These are phyloP conservation scores for Pholiota microspora DNA, from an alignment of 768 basidiomycete species.

Conservation along the genomic window DNA sequence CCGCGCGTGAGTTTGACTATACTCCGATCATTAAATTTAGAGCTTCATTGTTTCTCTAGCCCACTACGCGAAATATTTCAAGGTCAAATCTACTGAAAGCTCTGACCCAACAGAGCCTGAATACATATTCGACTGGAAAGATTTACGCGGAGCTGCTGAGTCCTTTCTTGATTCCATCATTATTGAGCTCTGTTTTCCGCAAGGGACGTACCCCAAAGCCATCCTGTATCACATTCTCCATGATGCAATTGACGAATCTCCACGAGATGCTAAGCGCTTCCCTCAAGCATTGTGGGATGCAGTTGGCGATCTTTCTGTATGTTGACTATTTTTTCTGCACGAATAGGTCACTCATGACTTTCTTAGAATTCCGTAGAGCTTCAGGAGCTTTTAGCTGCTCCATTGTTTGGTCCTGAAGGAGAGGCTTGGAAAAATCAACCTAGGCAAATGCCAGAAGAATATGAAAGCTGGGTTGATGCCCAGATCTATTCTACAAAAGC, in stretches of 20 bases:
- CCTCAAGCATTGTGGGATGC: constrained; percentile 81
- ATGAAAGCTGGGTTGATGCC: constrained; percentile 68
- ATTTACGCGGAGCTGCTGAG: constrained; percentile 59
- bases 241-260: constrained; percentile 72
- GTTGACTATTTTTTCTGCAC: constrained; percentile 11
- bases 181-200: constrained; percentile 78
- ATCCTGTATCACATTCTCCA: constrained; percentile 66
- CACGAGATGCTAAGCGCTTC: constrained; percentile 71
- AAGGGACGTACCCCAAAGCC: constrained; percentile 61
- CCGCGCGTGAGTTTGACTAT: constrained; percentile 51
- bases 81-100: constrained; percentile 41
- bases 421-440: constrained; percentile 48
- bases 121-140: constrained; percentile 64
- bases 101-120: constrained; percentile 44
- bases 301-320: constrained; percentile 76
- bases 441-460: constrained; percentile 57
- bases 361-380: constrained; percentile 62
- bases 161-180: constrained; percentile 86
- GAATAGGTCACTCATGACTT: background rate
- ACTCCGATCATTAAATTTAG: background rate
- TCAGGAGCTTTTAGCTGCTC: constrained; percentile 60
- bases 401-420: constrained; percentile 56
- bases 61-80: constrained; percentile 74
- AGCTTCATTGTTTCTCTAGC: constrained; percentile 35
- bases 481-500: constrained; percentile 61